Conservation (phyloP, 345 rosid genomes). For the Salix suchowensis region DNA sequence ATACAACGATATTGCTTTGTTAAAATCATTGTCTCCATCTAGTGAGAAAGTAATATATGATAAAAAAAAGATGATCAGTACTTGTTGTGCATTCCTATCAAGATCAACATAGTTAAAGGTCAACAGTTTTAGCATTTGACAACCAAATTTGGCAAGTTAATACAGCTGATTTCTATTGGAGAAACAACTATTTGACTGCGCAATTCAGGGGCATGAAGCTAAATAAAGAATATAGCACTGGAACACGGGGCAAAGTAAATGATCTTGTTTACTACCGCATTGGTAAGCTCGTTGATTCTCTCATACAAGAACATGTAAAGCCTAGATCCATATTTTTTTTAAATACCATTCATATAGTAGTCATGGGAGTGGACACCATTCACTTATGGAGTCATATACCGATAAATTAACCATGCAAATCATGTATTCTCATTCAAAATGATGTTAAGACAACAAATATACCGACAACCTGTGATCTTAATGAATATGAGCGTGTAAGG, state of each 20-base stretch:
- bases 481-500: neutral
- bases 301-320: neutral
- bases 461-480: neutral
- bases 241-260: no score
- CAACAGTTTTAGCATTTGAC: neutral
- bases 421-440: neutral
- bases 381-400: neutral
- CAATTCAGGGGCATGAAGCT: neutral
- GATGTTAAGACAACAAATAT: neutral
- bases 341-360: neutral
- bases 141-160: slow-evolving; percentile 4
- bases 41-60: neutral
- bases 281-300: neutral
- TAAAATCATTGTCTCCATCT: slow-evolving; percentile 43
- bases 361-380: neutral
- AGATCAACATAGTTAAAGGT: neutral
- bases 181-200: neutral
- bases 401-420: neutral
- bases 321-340: neutral
- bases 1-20: slow-evolving; percentile 88
- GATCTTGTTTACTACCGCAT: neutral
- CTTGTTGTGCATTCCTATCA: slow-evolving; percentile 3
- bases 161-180: neutral
- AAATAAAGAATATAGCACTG: neutral
- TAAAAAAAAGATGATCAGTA: neutral